These are phyloP conservation scores for Penicillium silybi DNA, from an alignment of 495 filamentous ascomycete genomes.

Conservation along the genomic window DNA sequence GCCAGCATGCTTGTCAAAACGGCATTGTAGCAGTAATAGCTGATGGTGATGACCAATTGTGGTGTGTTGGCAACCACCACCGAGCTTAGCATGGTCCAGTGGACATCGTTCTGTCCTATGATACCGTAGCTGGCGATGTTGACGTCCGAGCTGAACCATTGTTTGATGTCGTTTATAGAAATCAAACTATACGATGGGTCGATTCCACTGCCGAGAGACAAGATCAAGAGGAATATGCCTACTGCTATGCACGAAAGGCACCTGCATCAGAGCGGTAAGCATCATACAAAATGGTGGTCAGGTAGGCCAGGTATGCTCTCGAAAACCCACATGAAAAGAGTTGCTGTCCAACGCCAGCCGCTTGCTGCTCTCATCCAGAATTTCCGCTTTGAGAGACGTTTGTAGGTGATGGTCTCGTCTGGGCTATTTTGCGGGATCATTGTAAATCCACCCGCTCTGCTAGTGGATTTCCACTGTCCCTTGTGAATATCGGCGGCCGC, in stretches of 20 bases:
- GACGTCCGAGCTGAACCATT: too few species aligned
- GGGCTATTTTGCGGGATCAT: too few species aligned
- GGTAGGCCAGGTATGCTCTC: neutral
- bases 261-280: neutral
- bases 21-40: slow-evolving; percentile 39
- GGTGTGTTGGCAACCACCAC: neutral
- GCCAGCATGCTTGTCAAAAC: slow-evolving; percentile 39
- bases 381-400: too few species aligned
- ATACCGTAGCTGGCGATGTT: too few species aligned
- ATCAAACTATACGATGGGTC: too few species aligned
- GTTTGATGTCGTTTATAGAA: too few species aligned
- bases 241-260: neutral
- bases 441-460: neutral
- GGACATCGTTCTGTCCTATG: too few species aligned
- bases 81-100: neutral
- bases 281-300: neutral
- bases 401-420: too few species aligned
- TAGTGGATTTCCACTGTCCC: neutral
- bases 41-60: slow-evolving; percentile 24
- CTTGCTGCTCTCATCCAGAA: too few species aligned
- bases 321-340: neutral
- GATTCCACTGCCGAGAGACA: too few species aligned
- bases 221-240: neutral
- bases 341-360: too few species aligned
- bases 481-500: neutral